Evolutionary conservation across 192 early-diverging fungal species (phyloP), one percentile per base, ranked within the genome.

Genomic region (Rhizophlyctis rosea): DNA sequence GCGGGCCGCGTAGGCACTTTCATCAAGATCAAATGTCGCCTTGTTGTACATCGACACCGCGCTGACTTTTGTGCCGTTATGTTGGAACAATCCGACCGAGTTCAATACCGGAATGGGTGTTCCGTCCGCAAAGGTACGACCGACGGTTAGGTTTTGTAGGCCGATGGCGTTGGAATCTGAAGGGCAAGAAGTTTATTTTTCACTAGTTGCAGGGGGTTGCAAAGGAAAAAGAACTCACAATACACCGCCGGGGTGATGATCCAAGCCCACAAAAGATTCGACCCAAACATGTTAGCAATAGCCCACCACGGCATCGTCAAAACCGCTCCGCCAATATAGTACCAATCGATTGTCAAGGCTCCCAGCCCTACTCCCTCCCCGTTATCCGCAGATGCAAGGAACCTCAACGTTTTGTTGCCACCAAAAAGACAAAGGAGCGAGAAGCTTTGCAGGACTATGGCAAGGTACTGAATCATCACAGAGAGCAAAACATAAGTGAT

Each of bases 271-370:
- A 80, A 35, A 9, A 82, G 60, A 57, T 52, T 53, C 23, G 58
- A 34, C 16, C 36, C 52, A 3, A 68, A 31, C 47, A 54, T 49
- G 44, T 90, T 90, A 67, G 81, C 82, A 25, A 82, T 76, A 27
- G 84, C 81, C 62, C 79, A 81, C 75, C 81, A 93, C 33, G 91
- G 91, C 35, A 87, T 85, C 21, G 85, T 85, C 16, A 92, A 44
- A 11, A 51, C 31, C 14, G 52, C 51, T 29, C 57, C 18, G 27
- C 57, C 68, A 49, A 64, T 59, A 29, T 62, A 50, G 30, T 56
- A 50, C 87, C 86, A 89, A 61, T 87, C 87, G 34, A 89, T 75
- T 14, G 81, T 69, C 24, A 89, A 52, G 34, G 78, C 67, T 11
- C 76, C 51, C 47, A 88, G 75, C 50, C 84, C 82, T 2, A 81